A percentile compares a stretch with the other conserved stretches of the same genome.
These are phyloP conservation scores for Massospora cicadina DNA, from an alignment of 371 early-diverging fungal species.

Conservation along the genomic window DNA sequence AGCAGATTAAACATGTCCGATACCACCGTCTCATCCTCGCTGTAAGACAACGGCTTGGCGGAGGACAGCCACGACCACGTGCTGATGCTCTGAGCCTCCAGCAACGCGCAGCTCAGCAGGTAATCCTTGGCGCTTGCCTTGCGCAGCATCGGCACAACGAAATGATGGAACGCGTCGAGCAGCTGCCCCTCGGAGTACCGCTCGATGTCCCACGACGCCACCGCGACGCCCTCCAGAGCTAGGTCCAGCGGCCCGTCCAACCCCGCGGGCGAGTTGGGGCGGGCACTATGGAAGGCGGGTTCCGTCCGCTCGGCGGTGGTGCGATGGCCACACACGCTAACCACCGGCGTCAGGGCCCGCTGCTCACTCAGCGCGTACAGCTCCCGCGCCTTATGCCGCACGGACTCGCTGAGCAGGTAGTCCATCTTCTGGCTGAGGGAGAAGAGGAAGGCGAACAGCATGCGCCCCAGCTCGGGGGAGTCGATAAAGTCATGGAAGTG, in stretches of 20 bases:
- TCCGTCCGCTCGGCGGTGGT: neutral
- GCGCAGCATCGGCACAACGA: constrained; percentile 24
- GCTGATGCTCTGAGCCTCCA: constrained; percentile 52
- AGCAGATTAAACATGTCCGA: constrained; percentile 48
- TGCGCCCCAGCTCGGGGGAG: constrained; percentile 20
- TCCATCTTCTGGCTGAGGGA: constrained; percentile 8
- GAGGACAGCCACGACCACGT: constrained; percentile 35
- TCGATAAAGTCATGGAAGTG: constrained; percentile 51
- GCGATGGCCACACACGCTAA: neutral
- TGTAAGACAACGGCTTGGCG: constrained; percentile 22
- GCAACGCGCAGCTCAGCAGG: constrained; percentile 42
- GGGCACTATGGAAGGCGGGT: neutral
- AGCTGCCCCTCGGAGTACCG: constrained; percentile 4
- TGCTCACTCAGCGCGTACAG: neutral
- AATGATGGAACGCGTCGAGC: constrained; percentile 17
- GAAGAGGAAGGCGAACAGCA: constrained; percentile 9
- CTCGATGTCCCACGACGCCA: constrained; percentile 3
- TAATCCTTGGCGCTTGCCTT: constrained; percentile 48
- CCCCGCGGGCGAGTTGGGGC: neutral
- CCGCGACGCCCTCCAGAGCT: neutral
- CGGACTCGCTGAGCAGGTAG: neutral
- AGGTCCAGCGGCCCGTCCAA: neutral
- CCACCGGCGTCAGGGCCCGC: neutral
- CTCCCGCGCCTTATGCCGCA: neutral
- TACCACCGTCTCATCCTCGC: constrained; percentile 36